Percentiles rank a stretch among this genome's conserved stretches.
These are phyloP conservation scores for Conticribra guillardii DNA, from an alignment of 108 stramenopile genomes.

Conservation along the genomic window DNA sequence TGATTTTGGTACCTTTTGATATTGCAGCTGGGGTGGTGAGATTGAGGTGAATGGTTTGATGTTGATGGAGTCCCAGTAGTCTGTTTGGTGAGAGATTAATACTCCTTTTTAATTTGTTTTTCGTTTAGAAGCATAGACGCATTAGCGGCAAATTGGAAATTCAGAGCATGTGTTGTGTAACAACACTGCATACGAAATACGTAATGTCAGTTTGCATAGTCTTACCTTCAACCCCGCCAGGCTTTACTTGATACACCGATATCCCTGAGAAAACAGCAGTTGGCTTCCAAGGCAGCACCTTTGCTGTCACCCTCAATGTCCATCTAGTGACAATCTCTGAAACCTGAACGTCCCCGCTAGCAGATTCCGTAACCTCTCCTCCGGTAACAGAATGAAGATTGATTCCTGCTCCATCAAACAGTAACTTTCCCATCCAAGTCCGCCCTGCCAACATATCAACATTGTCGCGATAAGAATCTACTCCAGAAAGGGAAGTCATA, in stretches of 20 bases:
- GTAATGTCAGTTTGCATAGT: no score
- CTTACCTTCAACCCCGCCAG: conserved; percentile 58
- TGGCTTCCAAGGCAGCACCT: conserved; percentile 90
- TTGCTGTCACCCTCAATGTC: conserved; percentile 88
- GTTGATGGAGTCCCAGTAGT: conserved; percentile 97
- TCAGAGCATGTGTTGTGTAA: no score
- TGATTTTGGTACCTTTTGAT: conserved; percentile 66
- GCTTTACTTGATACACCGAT: conserved; percentile 83
- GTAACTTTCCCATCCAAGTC: conserved; percentile 79
- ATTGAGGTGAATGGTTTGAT: conserved; percentile 42
- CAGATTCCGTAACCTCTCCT: conserved; percentile 53
- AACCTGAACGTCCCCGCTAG: conserved; percentile 30
- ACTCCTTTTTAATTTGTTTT: conserved; percentile 36
- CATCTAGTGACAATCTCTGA: conserved; percentile 84
- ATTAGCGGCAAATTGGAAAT: no score
- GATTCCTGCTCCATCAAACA: conserved; percentile 92
- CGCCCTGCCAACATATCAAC: conserved; percentile 93
- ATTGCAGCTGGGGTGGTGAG: conserved; percentile 32
- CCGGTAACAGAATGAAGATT: conserved; percentile 85
- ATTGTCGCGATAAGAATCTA: conserved; percentile 86
- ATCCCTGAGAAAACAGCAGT: conserved; percentile 93
- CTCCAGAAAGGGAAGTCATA: conserved; percentile 80
- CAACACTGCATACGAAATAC: not conserved
- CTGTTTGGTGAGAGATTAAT: conserved; percentile 73
- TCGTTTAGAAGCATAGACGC: no score